Evolutionary conservation across 495 filamentous ascomycete genomes (phyloP).

Genomic region (Aspergillus coremiiformis): DNA sequence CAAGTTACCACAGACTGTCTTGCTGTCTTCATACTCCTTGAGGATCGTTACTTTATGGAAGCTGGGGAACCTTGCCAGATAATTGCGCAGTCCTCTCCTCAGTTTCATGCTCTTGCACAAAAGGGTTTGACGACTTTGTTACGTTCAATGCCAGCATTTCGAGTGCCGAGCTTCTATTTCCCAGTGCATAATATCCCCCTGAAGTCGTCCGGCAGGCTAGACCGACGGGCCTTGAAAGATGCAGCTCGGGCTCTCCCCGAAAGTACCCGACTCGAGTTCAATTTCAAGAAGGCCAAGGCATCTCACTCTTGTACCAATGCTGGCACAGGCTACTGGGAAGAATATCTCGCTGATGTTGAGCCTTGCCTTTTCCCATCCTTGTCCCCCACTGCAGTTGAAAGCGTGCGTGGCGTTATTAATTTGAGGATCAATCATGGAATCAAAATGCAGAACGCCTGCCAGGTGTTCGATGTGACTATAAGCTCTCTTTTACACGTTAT

Average conservation of each 20-base stretch:
- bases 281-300: conserved; percentile 6
- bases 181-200: conserved; percentile 48
- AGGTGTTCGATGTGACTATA: conserved; percentile 21
- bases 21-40: conserved; percentile 26
- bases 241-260: conserved; percentile 15
- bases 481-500: conserved; percentile 37
- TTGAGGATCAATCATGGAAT: conserved; percentile 6
- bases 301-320: conserved; percentile 15
- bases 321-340: conserved; percentile 43
- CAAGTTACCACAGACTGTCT: conserved; percentile 8
- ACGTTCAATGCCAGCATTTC: conserved; percentile 33
- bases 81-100: conserved; percentile 11
- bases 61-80: neutral
- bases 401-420: neutral
- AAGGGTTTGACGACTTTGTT: conserved; percentile 22
- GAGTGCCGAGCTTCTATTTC: conserved; percentile 54
- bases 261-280: conserved; percentile 1
- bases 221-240: conserved; percentile 18
- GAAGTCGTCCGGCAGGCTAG: conserved; percentile 45
- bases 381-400: conserved; percentile 9
- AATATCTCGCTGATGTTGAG: conserved; percentile 41
- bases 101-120: conserved; percentile 12
- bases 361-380: conserved; percentile 48
- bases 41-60: neutral
- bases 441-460: conserved; percentile 30